A percentile compares a stretch with the other conserved stretches of the same genome.
phyloP scores from a whole-genome alignment of 2,329 filamentous ascomycete genomes.

The Colletotrichum cordylinicola region DNA sequence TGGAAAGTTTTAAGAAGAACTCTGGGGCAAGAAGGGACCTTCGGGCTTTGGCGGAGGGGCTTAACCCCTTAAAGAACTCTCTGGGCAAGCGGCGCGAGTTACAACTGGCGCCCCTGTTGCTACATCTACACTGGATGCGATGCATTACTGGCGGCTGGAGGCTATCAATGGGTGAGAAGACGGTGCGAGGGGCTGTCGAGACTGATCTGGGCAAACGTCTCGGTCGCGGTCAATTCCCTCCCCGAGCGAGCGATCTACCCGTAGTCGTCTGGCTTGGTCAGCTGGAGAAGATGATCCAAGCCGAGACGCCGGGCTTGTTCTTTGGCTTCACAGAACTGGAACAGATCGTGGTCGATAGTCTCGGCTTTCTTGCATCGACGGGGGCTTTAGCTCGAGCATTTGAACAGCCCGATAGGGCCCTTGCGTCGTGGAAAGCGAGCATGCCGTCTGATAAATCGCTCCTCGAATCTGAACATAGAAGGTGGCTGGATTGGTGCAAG shows the following conservation, averaged over 20 bases:
- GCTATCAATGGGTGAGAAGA: neutral
- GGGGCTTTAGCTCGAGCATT: neutral
- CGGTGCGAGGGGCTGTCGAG: neutral
- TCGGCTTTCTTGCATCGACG: neutral
- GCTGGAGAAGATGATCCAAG: neutral
- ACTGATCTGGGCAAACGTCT: neutral
- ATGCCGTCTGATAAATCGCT: neutral
- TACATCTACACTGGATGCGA: neutral
- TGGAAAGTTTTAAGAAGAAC: neutral
- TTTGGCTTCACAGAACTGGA: neutral
- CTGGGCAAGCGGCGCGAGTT: neutral
- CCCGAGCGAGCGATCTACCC: neutral
- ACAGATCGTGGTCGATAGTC: neutral
- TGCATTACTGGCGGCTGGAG: neutral
- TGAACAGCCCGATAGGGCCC: neutral
- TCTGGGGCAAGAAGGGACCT: neutral
- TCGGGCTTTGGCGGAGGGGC: neutral
- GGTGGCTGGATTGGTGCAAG: neutral
- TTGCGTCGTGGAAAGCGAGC: neutral
- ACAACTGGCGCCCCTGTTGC: neutral
- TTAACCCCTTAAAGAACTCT: neutral
- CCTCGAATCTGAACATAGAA: neutral
- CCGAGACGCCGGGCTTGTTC: neutral
- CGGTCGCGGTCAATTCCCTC: neutral
- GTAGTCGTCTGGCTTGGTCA: neutral